Evolutionary conservation across 228 moss, liverwort and hornwort species (phyloP).

Genomic region (Sphagnum magellanicum): DNA sequence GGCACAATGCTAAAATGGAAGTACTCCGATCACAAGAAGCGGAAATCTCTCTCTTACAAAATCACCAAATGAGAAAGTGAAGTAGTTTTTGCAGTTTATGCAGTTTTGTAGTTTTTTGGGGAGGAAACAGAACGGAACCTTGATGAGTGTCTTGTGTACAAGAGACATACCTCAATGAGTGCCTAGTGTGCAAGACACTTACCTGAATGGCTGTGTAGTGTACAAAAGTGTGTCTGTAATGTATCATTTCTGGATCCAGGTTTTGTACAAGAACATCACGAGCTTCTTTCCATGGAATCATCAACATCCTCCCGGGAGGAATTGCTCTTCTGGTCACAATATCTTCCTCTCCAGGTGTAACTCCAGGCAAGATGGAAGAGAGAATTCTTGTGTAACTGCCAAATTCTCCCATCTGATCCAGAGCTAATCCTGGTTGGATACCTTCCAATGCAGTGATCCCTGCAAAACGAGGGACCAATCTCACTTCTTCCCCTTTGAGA

Average conservation of each 20-base stretch:
- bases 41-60: too few species aligned
- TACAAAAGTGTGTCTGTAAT: constrained; percentile 21
- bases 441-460: constrained; percentile 44
- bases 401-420: constrained; percentile 8
- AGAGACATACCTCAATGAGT: too few species aligned
- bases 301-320: constrained; percentile 26
- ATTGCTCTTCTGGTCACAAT: constrained; percentile 4
- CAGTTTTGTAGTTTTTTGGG: too few species aligned
- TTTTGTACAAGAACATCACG: constrained; percentile 6
- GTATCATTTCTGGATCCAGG: constrained; percentile 10
- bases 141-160: too few species aligned
- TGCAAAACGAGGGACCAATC: not conserved
- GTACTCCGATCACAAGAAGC: too few species aligned
- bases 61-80: too few species aligned
- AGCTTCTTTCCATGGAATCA: constrained; percentile 24
- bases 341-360: constrained; percentile 10
- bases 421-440: constrained; percentile 23
- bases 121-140: too few species aligned
- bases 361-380: not conserved
- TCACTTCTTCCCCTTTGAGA: too few species aligned
- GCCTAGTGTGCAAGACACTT: not conserved
- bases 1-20: too few species aligned
- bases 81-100: too few species aligned
- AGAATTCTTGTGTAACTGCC: constrained; percentile 1
- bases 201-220: constrained; percentile 18